Conservation (phyloP, 148 eudicot genomes). For the Vaccinium darrowii region DNA sequence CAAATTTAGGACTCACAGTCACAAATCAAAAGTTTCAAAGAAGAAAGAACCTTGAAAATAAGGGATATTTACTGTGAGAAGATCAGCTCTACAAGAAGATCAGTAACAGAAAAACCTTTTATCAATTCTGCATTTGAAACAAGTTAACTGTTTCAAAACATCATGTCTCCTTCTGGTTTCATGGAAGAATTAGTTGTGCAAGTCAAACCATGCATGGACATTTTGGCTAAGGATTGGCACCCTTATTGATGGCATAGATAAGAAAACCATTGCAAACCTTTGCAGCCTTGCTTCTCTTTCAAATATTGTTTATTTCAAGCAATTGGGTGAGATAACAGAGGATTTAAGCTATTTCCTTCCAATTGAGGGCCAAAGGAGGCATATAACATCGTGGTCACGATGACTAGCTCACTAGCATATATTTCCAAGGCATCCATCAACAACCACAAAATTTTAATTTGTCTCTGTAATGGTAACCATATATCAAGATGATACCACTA, state of each 20-base stretch:
- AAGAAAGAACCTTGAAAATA: neutral
- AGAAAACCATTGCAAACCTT: neutral
- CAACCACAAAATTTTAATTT: neutral
- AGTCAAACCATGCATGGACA: neutral
- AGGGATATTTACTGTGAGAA: neutral
- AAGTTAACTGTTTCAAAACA: neutral
- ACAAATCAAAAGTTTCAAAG: neutral
- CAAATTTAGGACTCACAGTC: neutral
- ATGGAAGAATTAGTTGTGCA: neutral
- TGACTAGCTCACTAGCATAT: neutral
- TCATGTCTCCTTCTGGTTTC: neutral
- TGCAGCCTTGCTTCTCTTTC: neutral
- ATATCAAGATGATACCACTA: too few species aligned
- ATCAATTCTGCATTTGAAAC: neutral
- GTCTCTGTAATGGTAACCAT: too few species aligned
- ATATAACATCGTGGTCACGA: neutral
- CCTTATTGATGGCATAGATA: neutral
- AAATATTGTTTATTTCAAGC: neutral
- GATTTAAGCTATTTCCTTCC: neutral
- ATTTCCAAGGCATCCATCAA: neutral
- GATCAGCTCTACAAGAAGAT: neutral
- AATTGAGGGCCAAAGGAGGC: neutral
- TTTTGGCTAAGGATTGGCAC: neutral
- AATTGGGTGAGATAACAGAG: neutral
- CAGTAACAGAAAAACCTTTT: neutral